Evolutionary conservation across 2,329 filamentous ascomycete species (phyloP), one percentile per base, ranked within the genome.

Genomic region (Lasiodiplodia citricola): DNA sequence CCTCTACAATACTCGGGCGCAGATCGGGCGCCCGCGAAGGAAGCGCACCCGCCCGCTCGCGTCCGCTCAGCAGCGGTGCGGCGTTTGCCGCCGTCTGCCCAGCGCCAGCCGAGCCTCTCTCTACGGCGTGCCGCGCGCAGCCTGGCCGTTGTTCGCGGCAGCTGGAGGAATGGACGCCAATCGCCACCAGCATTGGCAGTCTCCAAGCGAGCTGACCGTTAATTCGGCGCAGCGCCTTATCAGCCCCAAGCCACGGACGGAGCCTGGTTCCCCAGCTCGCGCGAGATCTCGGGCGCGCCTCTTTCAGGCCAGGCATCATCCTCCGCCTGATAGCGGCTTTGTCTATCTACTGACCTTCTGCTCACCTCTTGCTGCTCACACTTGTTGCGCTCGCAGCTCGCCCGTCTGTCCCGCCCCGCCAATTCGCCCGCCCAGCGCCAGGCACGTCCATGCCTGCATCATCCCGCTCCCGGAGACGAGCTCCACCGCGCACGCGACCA

Each of bases 191-290:
- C 58, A 51, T 50, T 51, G 58, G 58, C 58, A 52, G 60, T 28
- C 25, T 38, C 60, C 60, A 64, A 64, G 60, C 60, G 60, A 64
- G 60, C 60, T 64, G 60, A 28, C 58, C 63, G 63, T 56, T 66
- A 65, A 65, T 65, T 65, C 62, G 62, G 63, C 51, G 37, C 63
- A 56, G 63, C 50, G 62, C 62, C 63, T 55, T 66, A 55, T 56
- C 63, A 44, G 16, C 52, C 35, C 52, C 63, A 66, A 66, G 63
- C 63, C 63, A 66, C 60, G 38, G 28, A 52, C 60, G 44, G 60
- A 52, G 44, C 44, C 58, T 37, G 16, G n/a, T 25, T 51, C 13
- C 62, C 62, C 62, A 66, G 63, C 51, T 25, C 56, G 41, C 37
- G 35, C 63, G 21, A 66, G 63, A 66, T 66, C 35, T 13, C 35